Base-by-base conservation (phyloP, 2,329 filamentous ascomycete genomes). In the Fusarium musae region DNA sequence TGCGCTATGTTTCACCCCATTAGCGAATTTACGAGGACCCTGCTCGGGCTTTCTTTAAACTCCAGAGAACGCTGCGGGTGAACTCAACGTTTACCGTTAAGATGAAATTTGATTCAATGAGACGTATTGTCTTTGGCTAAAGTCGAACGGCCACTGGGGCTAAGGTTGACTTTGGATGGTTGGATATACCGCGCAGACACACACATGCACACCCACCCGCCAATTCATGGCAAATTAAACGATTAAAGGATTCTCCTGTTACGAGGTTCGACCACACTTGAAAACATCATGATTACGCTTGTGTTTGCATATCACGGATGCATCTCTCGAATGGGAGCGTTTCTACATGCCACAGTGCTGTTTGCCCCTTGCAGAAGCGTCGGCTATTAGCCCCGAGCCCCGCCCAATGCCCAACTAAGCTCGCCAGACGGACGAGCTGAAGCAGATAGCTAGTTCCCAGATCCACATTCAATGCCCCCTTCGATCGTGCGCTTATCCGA, bases 311-410 rank as follows among this genome's bases (percentile, higher is more conserved):
- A 49, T 43, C n/a, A 54, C 50, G 36, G 62, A 23, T 16, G 34
- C 58, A 39, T 49, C 42, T 42, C 46, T 53, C 23, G 50, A 36
- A 58, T 34, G 34, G n/a, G 49, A 47, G 43, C 15, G 39, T 30
- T 23, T 11, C 40, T 69, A 40, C 59, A 26, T 43, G 44, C 34
- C 52, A 32, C 28, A 49, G 37, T 47, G 28, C 47, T 54, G 36
- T 43, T 23, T 57, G 49, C 34, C 72, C 72, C 72, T 75, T 74
- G 72, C 72, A 74, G 72, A 74, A 73, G 60, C 57, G 70, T 75
- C 59, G 69, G 58, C 34, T 66, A 52, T 60, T 61, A 23, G 37
- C 28, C 36, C 49, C 49, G 40, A 49, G 23, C 49, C 37, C 37
- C 28, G 57, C 34, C 34, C 34, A 57, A 37, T 16, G 30, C 47